Base-by-base conservation (phyloP, 805 yeast genomes). In the Candida adriatica region DNA sequence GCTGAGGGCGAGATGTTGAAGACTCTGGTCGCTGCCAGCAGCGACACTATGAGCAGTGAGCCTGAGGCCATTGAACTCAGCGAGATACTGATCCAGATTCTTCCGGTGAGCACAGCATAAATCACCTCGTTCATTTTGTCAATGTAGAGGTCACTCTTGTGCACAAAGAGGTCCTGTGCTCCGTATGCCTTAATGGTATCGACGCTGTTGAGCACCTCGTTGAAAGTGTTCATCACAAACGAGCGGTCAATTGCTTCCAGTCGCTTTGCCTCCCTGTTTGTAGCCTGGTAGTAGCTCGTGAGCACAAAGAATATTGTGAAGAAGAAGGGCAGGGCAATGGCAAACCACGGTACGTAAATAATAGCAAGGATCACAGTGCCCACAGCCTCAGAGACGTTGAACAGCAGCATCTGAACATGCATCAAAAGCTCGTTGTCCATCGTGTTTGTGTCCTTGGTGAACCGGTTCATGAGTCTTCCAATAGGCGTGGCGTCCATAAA, bases 401-500 rank as follows among this genome's bases (percentile, higher is more conserved):
- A 69, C 25, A 75, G 42, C 26, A 79, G 60, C 54, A 75, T 56
- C 35, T 87, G 64, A 28, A 80, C 41, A 43, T 74, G 76, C 46
- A 78, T 81, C 20, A 70, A 66, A 38, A 85, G 56, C 53, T 81
- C 88, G 49, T 80, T 82, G 51, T 85, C 95, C 51, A 84, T 59
- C 8, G 75, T 73, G 47, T 83, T 90, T 0, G 87, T 78, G 54
- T 84, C 95, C 46, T 81, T 81, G 2, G 39, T 18, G 22, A 35
- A 35, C 15, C 39, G 16, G 32, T 35, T 35, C 22, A 29, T 9
- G 18, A 33, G 16, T 13, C 33, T 26, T 4, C 96, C 37, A 19
- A 29, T 11, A 6, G 95, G 95, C 0, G 90, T 79, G 8, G 83
- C 70, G 52, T 85, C 95, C 61, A 84, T 70, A 49, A 73, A 85